Conservation (phyloP, 208 protist genomes). For the Novymonas esmeraldas region DNA sequence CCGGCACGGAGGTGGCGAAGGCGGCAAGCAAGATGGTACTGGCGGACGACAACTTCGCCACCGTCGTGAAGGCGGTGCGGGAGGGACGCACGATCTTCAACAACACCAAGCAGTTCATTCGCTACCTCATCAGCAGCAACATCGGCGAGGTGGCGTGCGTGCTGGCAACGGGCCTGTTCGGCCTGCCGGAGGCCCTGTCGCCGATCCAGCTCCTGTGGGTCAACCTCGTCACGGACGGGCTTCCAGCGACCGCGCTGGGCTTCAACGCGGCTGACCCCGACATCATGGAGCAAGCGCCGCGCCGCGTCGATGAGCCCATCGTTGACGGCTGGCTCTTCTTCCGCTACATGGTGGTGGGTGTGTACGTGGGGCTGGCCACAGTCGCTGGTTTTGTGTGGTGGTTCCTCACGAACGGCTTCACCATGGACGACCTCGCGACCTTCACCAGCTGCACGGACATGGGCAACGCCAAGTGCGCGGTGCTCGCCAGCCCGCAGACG, state of each 20-base stretch:
- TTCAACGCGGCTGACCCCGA: slow-evolving; percentile 92
- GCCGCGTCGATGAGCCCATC: slow-evolving; percentile 86
- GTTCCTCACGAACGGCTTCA: slow-evolving; percentile 84
- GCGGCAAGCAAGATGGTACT: slow-evolving; percentile 97
- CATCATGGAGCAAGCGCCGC: slow-evolving; percentile 91
- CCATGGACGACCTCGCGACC: slow-evolving; percentile 56
- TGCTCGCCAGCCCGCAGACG: slow-evolving; percentile 62
- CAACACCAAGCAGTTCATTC: slow-evolving; percentile 98
- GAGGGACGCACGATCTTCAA: slow-evolving; percentile 97
- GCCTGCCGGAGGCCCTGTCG: slow-evolving; percentile 93
- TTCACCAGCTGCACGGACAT: slow-evolving; percentile 65
- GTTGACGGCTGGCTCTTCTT: slow-evolving; percentile 86
- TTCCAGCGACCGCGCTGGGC: slow-evolving; percentile 96
- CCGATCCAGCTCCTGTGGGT: slow-evolving; percentile 98
- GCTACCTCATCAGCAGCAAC: slow-evolving; percentile 98
- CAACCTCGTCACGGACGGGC: slow-evolving; percentile 99
- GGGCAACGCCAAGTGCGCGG: slow-evolving; percentile 49
- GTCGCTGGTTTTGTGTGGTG: slow-evolving; percentile 84
- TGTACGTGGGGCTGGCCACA: slow-evolving; percentile 87
- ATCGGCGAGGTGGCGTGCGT: slow-evolving; percentile 96
- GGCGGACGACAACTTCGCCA: slow-evolving; percentile 96
- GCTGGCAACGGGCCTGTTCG: slow-evolving; percentile 82
- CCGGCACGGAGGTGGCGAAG: slow-evolving; percentile 98
- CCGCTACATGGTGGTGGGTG: slow-evolving; percentile 83
- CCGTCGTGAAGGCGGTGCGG: slow-evolving; percentile 96